Conservation (phyloP, 768 basidiomycete genomes). For the Suillus spraguei region DNA sequence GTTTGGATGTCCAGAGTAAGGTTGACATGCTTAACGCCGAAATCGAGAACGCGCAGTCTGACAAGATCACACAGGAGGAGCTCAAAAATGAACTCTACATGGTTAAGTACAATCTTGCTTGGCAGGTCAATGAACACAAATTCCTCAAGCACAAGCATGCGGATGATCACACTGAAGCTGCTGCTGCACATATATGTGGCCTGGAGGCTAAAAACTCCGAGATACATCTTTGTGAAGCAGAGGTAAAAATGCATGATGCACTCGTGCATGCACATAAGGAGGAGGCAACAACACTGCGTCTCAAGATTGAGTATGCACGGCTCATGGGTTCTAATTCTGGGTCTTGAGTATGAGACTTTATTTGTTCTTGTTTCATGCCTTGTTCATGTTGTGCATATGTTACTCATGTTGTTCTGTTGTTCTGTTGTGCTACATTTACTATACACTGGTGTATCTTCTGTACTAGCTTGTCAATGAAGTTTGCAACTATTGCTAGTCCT, state of each 20-base stretch:
- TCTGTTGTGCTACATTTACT: too few species aligned
- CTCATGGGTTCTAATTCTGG: too few species aligned
- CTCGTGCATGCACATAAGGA: not conserved
- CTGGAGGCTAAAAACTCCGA: not conserved
- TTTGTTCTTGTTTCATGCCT: too few species aligned
- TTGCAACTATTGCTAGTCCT: too few species aligned
- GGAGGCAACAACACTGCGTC: not conserved
- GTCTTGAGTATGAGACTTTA: too few species aligned
- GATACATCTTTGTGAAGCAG: not conserved
- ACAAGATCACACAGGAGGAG: not conserved
- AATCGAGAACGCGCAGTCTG: not conserved
- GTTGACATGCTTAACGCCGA: not conserved
- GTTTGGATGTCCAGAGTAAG: not conserved
- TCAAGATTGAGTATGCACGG: not conserved
- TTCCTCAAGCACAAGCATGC: not conserved
- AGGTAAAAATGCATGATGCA: not conserved
- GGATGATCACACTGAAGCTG: not conserved
- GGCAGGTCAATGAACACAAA: not conserved
- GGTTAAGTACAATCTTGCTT: not conserved
- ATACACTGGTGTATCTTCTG: too few species aligned
- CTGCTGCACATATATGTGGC: not conserved
- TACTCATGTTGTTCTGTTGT: too few species aligned
- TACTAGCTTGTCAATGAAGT: too few species aligned
- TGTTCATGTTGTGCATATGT: too few species aligned
- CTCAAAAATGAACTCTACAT: not conserved